These are phyloP conservation scores for Abrus pulchellus DNA, from an alignment of 306 rosid species.

Conservation along the genomic window DNA sequence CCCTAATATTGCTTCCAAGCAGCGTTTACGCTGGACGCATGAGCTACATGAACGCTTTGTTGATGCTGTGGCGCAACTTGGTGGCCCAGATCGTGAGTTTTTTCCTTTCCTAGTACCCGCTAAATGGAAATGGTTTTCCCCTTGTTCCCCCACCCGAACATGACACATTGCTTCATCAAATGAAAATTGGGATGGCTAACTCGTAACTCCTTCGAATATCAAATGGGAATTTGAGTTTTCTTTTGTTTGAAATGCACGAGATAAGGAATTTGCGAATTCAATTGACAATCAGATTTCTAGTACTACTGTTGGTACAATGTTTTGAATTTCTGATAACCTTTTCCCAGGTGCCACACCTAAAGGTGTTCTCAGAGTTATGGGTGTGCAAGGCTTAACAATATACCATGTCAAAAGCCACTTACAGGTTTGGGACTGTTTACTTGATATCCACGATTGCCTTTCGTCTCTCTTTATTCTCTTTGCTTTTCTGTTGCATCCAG, in stretches of 20 bases:
- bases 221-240: neutral
- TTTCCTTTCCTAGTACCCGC: neutral
- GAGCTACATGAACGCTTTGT: slow-evolving; percentile 90
- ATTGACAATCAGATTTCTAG: neutral
- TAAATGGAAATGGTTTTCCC: neutral
- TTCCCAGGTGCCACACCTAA: slow-evolving; percentile 87
- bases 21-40: slow-evolving; percentile 84
- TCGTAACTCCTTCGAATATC: neutral
- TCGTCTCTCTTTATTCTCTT: slow-evolving; percentile 35
- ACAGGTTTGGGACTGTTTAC: slow-evolving; percentile 58
- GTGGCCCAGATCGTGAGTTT: slow-evolving; percentile 93
- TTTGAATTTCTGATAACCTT: slow-evolving; percentile 8
- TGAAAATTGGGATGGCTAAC: neutral
- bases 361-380: slow-evolving; percentile 93
- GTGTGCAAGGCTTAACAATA: slow-evolving; percentile 84
- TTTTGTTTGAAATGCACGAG: neutral
- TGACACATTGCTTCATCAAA: neutral
- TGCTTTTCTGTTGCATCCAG: slow-evolving; percentile 59
- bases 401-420: slow-evolving; percentile 94
- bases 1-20: slow-evolving; percentile 73
- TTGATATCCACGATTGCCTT: neutral
- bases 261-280: slow-evolving; percentile 12
- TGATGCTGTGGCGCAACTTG: slow-evolving; percentile 90
- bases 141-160: neutral
- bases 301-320: slow-evolving; percentile 19